phyloP scores from a whole-genome alignment of 257 asterid genomes.

The Lavandula angustifolia region DNA sequence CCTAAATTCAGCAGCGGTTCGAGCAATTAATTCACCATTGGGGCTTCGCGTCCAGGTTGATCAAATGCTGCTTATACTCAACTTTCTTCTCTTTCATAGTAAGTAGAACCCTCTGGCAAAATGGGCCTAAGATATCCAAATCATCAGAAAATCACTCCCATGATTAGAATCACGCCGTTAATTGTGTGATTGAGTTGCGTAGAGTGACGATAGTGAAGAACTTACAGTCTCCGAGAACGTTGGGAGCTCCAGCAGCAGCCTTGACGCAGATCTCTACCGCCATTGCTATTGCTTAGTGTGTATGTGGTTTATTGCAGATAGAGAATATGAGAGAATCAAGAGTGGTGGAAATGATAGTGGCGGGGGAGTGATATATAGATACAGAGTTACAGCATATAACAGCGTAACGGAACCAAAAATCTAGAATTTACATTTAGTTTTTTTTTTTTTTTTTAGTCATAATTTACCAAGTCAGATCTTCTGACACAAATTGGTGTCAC shows the following conservation, averaged over 20 bases:
- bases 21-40: slow-evolving; percentile 47
- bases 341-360: too few relatives aligned
- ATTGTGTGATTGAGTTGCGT: not conserved
- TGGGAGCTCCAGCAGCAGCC: slow-evolving; percentile 72
- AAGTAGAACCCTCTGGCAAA: slow-evolving; percentile 66
- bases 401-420: too few relatives aligned
- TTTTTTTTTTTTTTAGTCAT: too few relatives aligned
- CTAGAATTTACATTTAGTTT: too few relatives aligned
- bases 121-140: slow-evolving; percentile 55
- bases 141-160: not conserved
- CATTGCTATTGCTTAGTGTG: slow-evolving; percentile 33
- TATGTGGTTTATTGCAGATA: not conserved
- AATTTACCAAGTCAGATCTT: too few relatives aligned
- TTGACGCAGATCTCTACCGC: slow-evolving; percentile 72
- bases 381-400: too few relatives aligned
- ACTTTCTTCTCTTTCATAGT: slow-evolving; percentile 76
- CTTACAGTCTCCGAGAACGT: slow-evolving; percentile 71
- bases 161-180: not conserved
- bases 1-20: not conserved
- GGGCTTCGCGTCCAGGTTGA: slow-evolving; percentile 61
- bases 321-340: not conserved
- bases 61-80: slow-evolving; percentile 55
- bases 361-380: too few relatives aligned
- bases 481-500: too few relatives aligned
- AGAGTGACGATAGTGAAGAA: not conserved